These are phyloP conservation scores for Ogataea ganodermae DNA, from an alignment of 805 yeast species.

Conservation along the genomic window DNA sequence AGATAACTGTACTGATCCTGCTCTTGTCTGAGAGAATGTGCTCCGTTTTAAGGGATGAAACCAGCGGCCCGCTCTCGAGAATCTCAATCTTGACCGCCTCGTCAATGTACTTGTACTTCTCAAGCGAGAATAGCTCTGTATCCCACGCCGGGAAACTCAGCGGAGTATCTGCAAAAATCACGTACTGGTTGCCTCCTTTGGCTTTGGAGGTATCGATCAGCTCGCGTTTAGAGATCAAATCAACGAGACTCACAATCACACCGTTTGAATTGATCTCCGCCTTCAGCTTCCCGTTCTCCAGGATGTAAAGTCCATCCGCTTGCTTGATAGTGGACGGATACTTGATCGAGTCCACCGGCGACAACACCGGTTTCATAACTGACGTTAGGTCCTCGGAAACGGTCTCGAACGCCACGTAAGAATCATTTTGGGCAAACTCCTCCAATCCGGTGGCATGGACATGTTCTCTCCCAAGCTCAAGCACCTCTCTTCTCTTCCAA, in stretches of 20 bases:
- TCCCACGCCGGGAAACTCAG: constrained; percentile 96
- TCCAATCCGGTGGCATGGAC: not conserved
- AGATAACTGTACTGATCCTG: constrained; percentile 64
- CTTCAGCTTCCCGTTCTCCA: constrained; percentile 62
- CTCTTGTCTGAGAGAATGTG: constrained; percentile 61
- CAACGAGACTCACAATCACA: constrained; percentile 63
- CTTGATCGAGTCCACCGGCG: constrained; percentile 26
- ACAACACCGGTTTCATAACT: constrained; percentile 28
- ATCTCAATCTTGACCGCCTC: constrained; percentile 42
- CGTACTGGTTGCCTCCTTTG: constrained; percentile 76
- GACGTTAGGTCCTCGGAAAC: constrained; percentile 6
- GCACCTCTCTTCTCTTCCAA: constrained; percentile 58
- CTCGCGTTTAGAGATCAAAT: constrained; percentile 59
- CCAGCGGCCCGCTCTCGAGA: constrained; percentile 54
- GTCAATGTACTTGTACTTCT: constrained; percentile 58
- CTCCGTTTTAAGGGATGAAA: constrained; percentile 62
- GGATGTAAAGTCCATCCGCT: constrained; percentile 41
- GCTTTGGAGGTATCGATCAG: constrained; percentile 58
- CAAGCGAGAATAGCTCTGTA: constrained; percentile 85
- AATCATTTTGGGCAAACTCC: constrained; percentile 15
- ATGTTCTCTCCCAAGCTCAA: constrained; percentile 31
- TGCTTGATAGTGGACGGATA: constrained; percentile 54
- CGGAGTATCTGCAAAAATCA: constrained; percentile 88
- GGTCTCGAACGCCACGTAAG: constrained; percentile 24
- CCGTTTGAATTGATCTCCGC: constrained; percentile 58